Percentiles rank a stretch among this genome's conserved stretches.
Conservation (phyloP, 768 basidiomycete species). For the Boletellus ananiceps region DNA sequence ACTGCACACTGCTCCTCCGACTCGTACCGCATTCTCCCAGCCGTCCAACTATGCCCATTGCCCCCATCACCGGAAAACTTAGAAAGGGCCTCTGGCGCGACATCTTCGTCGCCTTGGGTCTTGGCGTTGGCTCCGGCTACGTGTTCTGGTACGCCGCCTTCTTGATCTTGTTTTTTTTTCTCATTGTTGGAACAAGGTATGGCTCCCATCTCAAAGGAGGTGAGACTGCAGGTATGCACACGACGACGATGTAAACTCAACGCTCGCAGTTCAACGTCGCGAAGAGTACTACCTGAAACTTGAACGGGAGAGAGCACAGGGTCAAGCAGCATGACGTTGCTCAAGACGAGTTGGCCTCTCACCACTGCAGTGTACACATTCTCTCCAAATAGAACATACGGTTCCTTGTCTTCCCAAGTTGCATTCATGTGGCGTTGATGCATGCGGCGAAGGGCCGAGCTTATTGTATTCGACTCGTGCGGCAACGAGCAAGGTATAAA, state of each 20-base stretch:
- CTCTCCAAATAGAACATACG: conserved; percentile 10
- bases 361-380: conserved; percentile 10
- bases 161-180: conserved; percentile 15
- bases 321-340: conserved; percentile 8
- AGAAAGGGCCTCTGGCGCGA: conserved; percentile 92
- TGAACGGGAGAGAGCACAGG: conserved; percentile 50
- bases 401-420: conserved; percentile 2
- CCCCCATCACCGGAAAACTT: conserved; percentile 90
- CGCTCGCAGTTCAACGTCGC: conserved; percentile 65
- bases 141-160: conserved; percentile 68
- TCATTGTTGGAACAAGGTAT: conserved; percentile 55
- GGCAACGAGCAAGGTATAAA: conserved; percentile 23
- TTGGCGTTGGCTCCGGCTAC: conserved; percentile 72
- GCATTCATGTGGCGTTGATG: conserved; percentile 17
- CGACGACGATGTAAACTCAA: conserved; percentile 13
- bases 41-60: conserved; percentile 63
- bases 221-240: conserved; percentile 36
- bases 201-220: conserved; percentile 70
- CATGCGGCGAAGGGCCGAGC: background rate
- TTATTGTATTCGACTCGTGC: background rate
- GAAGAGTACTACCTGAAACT: conserved; percentile 86
- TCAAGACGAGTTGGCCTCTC: background rate
- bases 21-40: conserved; percentile 25
- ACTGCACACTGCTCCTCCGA: conserved; percentile 19
- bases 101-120: conserved; percentile 65